These are phyloP conservation scores for Backusella tarrabulga DNA, from an alignment of 192 early-diverging fungal genomes.

Conservation along the genomic window DNA sequence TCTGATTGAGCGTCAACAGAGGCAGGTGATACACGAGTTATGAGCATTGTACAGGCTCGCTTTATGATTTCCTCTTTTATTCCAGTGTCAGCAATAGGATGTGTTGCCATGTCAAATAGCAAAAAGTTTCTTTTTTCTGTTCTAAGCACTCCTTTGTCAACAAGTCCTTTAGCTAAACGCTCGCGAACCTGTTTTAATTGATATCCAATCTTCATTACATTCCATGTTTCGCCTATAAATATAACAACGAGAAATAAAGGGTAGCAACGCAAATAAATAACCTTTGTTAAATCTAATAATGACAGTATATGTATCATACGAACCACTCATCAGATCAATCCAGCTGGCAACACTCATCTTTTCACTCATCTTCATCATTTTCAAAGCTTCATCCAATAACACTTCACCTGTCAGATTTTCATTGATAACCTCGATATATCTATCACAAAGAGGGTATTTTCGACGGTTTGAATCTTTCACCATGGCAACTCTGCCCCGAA, in stretches of 20 bases:
- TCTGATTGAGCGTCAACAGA: constrained; percentile 53
- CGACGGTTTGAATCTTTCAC: constrained; percentile 81
- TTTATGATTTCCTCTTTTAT: constrained; percentile 89
- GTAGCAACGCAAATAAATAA: not conserved
- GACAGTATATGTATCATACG: constrained; percentile 11
- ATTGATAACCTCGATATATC: constrained; percentile 82
- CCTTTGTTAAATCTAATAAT: not conserved
- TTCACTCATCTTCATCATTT: constrained; percentile 86
- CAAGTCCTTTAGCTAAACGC: constrained; percentile 92
- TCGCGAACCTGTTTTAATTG: constrained; percentile 98
- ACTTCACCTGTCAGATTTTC: constrained; percentile 90
- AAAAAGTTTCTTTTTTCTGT: constrained; percentile 97
- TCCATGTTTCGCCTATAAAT: constrained; percentile 93
- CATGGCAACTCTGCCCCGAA: constrained; percentile 86
- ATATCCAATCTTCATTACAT: constrained; percentile 93
- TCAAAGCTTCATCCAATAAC: constrained; percentile 91
- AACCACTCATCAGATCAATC: constrained; percentile 98
- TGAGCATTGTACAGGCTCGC: constrained; percentile 75
- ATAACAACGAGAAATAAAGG: not conserved
- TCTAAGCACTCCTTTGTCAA: constrained; percentile 96
- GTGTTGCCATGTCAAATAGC: constrained; percentile 97
- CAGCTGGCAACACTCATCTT: constrained; percentile 84
- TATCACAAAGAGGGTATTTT: constrained; percentile 72
- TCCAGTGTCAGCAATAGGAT: constrained; percentile 86
- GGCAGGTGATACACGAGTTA: constrained; percentile 60